Base-by-base conservation (phyloP, 2,329 filamentous ascomycete genomes). In the Aspergillus sergii region DNA sequence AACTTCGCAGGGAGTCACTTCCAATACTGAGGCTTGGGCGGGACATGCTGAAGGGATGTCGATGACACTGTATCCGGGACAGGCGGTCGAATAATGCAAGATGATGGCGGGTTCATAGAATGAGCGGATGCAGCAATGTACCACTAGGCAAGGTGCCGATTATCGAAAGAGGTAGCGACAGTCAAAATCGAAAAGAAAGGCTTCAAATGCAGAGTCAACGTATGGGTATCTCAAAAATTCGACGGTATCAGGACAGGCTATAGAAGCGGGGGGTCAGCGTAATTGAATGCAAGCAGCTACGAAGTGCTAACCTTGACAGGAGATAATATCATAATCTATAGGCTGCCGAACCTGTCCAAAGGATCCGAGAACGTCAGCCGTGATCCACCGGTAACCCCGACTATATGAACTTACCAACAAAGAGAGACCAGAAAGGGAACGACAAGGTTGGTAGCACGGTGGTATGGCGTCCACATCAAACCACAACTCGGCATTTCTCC, bases 1-100 rank as follows among this genome's bases (percentile, higher is more conserved):
- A 58, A 45, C 48, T 60, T 43, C 56, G 63, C 7, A 64, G 32
- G 28, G 67, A 66, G 46, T 36, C 59, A 32, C 61, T 67, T 39
- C 67, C 59, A 36, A 60, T 58, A 41, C 60, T 63, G 28, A 50
- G 55, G 21, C 58, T 60, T 19, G 58, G 54, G 19, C 58, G 60
- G 12, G 66, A 67, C 66, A 68, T 67, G 51, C 14, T 48, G 48
- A 26, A 21, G 41, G 12, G 53, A 28, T 12, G 46, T 60, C 46
- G 51, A 51, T 51, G n/a, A 32, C 1, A 19, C 7, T 51, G 26
- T n/a, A 32, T 51, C 48, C n/a, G 9, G 11, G 48, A 11, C 10
- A 21, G 16, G 28, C 16, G 19, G 16, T 23, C 48, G 26, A 32
- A 28, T 5, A 6, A 21, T 34, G 23, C 28, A 32, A 23, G 48